phyloP scores from a whole-genome alignment of 768 basidiomycete genomes.

The Mycena olivaceomarginata region DNA sequence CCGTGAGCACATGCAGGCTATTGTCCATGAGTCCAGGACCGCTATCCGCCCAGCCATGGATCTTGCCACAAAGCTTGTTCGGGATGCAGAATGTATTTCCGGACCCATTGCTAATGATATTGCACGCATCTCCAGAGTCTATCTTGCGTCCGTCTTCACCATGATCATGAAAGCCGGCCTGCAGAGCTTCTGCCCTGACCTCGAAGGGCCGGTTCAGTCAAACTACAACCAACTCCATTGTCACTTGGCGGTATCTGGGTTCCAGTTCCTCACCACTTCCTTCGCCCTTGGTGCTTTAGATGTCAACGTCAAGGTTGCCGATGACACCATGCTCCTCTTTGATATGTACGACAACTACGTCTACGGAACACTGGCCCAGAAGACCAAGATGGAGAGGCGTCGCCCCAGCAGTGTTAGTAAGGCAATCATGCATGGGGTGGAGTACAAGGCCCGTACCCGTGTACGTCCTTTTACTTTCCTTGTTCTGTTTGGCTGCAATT shows the following conservation, averaged over 20 bases:
- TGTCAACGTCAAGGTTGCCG: slow-evolving; percentile 1
- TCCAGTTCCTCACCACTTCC: slow-evolving; percentile 16
- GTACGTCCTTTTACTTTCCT: too few species aligned
- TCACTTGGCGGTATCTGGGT: slow-evolving; percentile 15
- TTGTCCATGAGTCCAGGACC: slow-evolving; percentile 12
- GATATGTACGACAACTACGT: slow-evolving; percentile 38
- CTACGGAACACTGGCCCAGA: background rate
- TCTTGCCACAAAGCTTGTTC: slow-evolving; percentile 7
- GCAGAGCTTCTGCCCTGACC: slow-evolving; percentile 25
- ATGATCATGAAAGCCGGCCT: slow-evolving; percentile 22
- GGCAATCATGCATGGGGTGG: too few species aligned
- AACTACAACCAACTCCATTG: slow-evolving; percentile 31
- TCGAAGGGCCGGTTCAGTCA: slow-evolving; percentile 31
- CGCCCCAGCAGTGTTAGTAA: too few species aligned
- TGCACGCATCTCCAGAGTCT: slow-evolving; percentile 15
- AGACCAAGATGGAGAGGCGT: too few species aligned
- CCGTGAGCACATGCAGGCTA: background rate
- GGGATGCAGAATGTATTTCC: slow-evolving; percentile 6
- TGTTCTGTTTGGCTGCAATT: background rate
- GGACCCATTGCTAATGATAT: slow-evolving; percentile 30
- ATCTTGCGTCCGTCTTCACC: slow-evolving; percentile 24
- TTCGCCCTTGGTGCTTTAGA: background rate
- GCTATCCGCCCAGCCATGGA: slow-evolving; percentile 1
- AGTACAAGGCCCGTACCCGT: too few species aligned
- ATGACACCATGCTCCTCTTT: background rate